Evolutionary conservation across 352 stramenopile genomes (phyloP), one percentile per base, ranked within the genome.

Genomic region (Pythium sukuiense): DNA sequence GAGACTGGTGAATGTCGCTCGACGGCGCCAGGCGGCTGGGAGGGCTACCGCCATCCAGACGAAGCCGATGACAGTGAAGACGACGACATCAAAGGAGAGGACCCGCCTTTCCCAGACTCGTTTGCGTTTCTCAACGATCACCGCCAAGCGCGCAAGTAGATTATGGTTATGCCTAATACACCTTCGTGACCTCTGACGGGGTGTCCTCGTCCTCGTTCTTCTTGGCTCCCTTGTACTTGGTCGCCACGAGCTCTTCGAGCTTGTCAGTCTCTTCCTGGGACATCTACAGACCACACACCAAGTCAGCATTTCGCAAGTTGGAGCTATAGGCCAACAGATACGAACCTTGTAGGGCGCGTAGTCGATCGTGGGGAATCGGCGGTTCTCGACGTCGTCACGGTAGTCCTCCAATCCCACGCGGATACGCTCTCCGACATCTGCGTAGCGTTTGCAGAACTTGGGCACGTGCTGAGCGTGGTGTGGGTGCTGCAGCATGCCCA

Each of bases 361-460:
- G 26, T 95, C 86, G 32, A 97, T 81, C 26, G 79, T 93, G 16
- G 98, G 97, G 79, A 99, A 99, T 1, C 76, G 76, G 9, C 90
- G 86, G 53, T 80, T 90, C 74, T 99, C 96, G 9, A 99, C 97
- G 62, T 99, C 98, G 24, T 96, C 81, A 29, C 97, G 97, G 75
- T 97, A 99, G n/a, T 86, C 78, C 55, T 98, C 88, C 39, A 99
- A 82, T 14, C 95, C 97, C 27, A 98, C 64, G n/a, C 92, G 89
- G 58, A 98, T 96, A 58, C 87, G 77, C 56, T 99, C 84, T 16
- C 96, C 97, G 13, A 99, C 92, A 64, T 97, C 87, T 11, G 95
- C 95, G 78, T 99, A 99, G 27, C 91, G 88, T 75, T 99, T 99
- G 76, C 97, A 99, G 72, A 99, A 99, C 67, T 98, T 98, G 11